Evolutionary conservation across 768 basidiomycete species (phyloP).

Genomic region (Lactarius hatsudake): DNA sequence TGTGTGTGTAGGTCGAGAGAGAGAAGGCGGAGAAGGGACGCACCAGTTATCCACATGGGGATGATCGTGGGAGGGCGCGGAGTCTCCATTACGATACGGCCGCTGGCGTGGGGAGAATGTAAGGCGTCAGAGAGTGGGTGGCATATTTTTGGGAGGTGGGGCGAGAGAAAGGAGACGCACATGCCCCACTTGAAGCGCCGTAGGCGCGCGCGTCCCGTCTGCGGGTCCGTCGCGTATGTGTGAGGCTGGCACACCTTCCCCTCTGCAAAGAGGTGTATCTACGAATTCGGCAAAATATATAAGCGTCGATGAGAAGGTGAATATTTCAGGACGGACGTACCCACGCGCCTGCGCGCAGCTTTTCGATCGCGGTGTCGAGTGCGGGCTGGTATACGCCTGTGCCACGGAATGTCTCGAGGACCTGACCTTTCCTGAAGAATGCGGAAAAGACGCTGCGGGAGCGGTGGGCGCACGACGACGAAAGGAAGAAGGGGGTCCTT

Average conservation of each 20-base stretch:
- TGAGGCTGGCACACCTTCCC: conserved; percentile 80
- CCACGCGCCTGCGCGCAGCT: conserved; percentile 82
- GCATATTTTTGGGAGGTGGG: not conserved
- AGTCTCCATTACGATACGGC: conserved; percentile 76
- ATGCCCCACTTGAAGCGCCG: conserved; percentile 94
- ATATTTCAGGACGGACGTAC: conserved; percentile 43
- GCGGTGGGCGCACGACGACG: conserved; percentile 32
- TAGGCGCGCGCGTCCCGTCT: conserved; percentile 47
- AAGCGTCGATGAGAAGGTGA: no score
- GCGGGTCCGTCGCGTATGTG: conserved; percentile 40
- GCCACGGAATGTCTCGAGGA: conserved; percentile 90
- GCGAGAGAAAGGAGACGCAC: conserved; percentile 48
- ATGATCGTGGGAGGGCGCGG: conserved; percentile 71
- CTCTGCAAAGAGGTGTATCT: conserved; percentile 92
- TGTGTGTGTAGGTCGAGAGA: no score
- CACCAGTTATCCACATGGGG: conserved; percentile 91
- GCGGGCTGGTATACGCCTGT: conserved; percentile 85
- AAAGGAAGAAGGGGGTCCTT: conserved; percentile 32
- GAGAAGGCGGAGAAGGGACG: conserved; percentile 12
- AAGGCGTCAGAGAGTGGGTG: not conserved
- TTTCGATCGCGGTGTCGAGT: conserved; percentile 76
- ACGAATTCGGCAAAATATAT: not conserved
- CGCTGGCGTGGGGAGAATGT: conserved; percentile 43
- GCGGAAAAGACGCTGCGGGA: conserved; percentile 64
- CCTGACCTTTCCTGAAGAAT: conserved; percentile 89